Base-by-base conservation (phyloP, 129 eudicot species). In the Saussurea involucrata region DNA sequence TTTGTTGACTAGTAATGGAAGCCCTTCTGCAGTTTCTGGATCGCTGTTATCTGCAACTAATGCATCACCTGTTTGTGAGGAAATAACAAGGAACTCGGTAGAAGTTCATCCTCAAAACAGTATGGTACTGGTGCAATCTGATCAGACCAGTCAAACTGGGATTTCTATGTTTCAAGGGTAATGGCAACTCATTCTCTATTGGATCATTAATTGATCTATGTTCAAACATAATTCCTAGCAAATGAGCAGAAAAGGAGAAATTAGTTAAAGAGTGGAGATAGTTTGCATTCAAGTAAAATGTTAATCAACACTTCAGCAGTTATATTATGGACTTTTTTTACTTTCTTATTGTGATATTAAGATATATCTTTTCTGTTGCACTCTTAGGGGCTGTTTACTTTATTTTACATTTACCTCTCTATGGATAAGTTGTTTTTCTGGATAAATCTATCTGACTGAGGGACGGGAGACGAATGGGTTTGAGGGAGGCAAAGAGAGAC, bases 141-240 rank as follows among this genome's bases (percentile, higher is more conserved):
- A 77, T 72, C 73, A 71, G 36, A 75, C 78, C 27, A 84, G 80
- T 49, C 79, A 18, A 80, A 72, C 46, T 44, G 87, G 97, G 60
- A 82, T 82, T 79, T 76, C 93, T 37, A 53, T 91, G 70, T 91
- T 94, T 71, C 93, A 91, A 80, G 89, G 98, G 98, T 94, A 88
- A 60, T 82, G 15, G 18, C 64, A 15, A 27, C 21, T 58, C 29
- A 53, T 22, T 1, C 65, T 10, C 11, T 31, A 37, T 17, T 27
- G 34, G 58, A 29, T 63, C 57, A 0, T 69, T 75, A 34, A 69
- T 17, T 12, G 32, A 37, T 53, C 49, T 40, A 15, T 29, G 20
- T 71, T 22, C 60, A 49, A 40, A 40, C 49, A 40, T 5, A 40
- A 10, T 40, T 4, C 49, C 49, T 40, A 10, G 17, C 49, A 40